phyloP scores from a whole-genome alignment of 495 filamentous ascomycete genomes.

The Viridothelium virens region DNA sequence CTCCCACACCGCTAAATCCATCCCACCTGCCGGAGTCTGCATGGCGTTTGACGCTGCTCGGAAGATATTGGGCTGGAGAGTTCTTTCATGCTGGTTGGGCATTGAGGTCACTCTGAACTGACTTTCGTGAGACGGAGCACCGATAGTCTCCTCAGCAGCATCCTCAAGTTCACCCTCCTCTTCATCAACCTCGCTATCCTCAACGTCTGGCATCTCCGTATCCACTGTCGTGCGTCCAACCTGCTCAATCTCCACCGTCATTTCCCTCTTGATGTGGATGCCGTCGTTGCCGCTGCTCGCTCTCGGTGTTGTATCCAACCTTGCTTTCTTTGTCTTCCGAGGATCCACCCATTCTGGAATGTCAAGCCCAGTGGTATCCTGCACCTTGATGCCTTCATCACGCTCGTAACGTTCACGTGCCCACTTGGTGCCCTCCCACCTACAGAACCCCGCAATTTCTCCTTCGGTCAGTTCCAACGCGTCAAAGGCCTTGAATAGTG shows the following conservation, averaged over 20 bases:
- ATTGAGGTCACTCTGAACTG: not conserved
- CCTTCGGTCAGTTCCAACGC: slow-evolving; percentile 61
- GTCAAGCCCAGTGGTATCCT: slow-evolving; percentile 69
- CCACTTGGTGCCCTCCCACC: slow-evolving; percentile 91
- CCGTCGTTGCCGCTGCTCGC: slow-evolving; percentile 23
- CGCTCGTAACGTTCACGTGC: slow-evolving; percentile 77
- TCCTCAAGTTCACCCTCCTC: slow-evolving; percentile 33
- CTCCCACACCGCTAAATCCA: slow-evolving; percentile 2
- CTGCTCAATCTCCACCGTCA: slow-evolving; percentile 12
- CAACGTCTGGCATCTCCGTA: slow-evolving; percentile 11
- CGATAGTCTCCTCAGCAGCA: slow-evolving; percentile 18
- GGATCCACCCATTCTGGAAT: slow-evolving; percentile 50
- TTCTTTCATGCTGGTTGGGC: not conserved
- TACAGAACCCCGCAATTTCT: slow-evolving; percentile 72
- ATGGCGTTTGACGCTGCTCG: not conserved
- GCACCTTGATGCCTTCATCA: slow-evolving; percentile 63
- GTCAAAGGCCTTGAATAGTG: slow-evolving; percentile 77
- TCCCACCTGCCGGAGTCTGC: not conserved
- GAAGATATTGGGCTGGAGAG: not conserved
- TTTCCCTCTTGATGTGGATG: slow-evolving; percentile 28
- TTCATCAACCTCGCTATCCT: slow-evolving; percentile 20
- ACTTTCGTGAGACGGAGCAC: too few relatives aligned
- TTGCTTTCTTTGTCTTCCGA: slow-evolving; percentile 26
- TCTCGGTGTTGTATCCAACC: not conserved
- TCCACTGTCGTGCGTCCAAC: not conserved